phyloP scores from a whole-genome alignment of 2,329 filamentous ascomycete genomes.

The Apiospora pterosperma region DNA sequence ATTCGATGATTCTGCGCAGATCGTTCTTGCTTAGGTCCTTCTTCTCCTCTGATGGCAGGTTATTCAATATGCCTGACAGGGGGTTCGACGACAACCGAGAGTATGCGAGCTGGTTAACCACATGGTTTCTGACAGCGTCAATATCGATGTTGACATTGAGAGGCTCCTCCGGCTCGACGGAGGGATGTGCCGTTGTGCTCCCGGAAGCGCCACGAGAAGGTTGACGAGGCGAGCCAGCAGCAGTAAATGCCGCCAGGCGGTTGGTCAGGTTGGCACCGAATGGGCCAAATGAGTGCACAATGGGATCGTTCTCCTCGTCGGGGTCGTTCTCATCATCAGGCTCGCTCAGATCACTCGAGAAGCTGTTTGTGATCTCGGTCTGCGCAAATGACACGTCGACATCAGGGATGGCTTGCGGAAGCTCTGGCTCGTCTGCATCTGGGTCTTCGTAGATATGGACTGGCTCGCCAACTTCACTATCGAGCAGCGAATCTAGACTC shows the following conservation, averaged over 20 bases:
- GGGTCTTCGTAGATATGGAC: constrained; percentile 75
- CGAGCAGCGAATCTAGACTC: constrained; percentile 43
- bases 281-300: constrained; percentile 87
- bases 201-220: constrained; percentile 18
- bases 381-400: constrained; percentile 41
- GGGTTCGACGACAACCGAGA: constrained; percentile 90
- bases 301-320: constrained; percentile 91
- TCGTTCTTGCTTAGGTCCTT: constrained; percentile 57
- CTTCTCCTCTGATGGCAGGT: constrained; percentile 69
- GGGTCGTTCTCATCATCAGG: constrained; percentile 66
- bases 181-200: constrained; percentile 17
- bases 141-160: constrained; percentile 31
- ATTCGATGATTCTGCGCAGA: constrained; percentile 70
- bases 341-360: constrained; percentile 56
- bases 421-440: constrained; percentile 50
- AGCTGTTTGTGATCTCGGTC: constrained; percentile 49
- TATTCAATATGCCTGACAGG: constrained; percentile 81
- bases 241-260: constrained; percentile 74
- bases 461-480: constrained; percentile 32
- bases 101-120: constrained; percentile 92
- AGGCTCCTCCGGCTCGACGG: constrained; percentile 25
- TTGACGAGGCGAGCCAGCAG: constrained; percentile 59
- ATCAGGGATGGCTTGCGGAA: constrained; percentile 29
- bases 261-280: constrained; percentile 84
- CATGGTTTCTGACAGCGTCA: constrained; percentile 70